Conservation (phyloP, 148 eudicot genomes). For the Arbutus unedo region DNA sequence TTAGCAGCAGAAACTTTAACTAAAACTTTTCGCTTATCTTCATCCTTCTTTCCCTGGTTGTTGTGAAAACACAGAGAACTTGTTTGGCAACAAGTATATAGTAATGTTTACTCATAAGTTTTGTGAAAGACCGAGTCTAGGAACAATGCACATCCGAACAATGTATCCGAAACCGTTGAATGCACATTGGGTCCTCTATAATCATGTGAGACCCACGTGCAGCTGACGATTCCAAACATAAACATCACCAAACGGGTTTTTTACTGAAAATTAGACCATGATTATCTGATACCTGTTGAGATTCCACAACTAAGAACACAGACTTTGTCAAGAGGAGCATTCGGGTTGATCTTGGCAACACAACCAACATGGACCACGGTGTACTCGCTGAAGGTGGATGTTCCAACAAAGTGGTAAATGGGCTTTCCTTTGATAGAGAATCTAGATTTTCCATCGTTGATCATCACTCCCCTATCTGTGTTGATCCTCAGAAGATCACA, state of each 20-base stretch:
- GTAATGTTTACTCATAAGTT: too few relatives aligned
- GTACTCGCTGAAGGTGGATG: conserved; percentile 44
- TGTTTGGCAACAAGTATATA: too few relatives aligned
- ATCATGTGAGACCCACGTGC: too few relatives aligned
- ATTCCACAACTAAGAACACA: conserved; percentile 43
- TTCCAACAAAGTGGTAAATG: conserved; percentile 33
- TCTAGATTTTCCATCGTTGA: conserved; percentile 33
- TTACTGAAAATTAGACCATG: not conserved
- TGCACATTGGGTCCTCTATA: too few relatives aligned
- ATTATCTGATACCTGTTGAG: conserved; percentile 30
- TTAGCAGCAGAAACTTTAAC: not conserved
- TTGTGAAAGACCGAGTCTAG: too few relatives aligned
- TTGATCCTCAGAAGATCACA: conserved; percentile 31
- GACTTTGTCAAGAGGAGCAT: conserved; percentile 35
- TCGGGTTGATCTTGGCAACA: conserved; percentile 28
- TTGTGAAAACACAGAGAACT: too few relatives aligned
- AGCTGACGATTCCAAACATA: too few relatives aligned
- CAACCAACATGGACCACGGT: conserved; percentile 37
- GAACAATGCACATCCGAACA: too few relatives aligned
- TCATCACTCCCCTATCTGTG: conserved; percentile 38
- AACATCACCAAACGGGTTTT: too few relatives aligned
- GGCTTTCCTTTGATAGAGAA: conserved; percentile 35
- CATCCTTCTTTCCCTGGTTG: too few relatives aligned
- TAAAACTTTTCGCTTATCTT: not conserved
- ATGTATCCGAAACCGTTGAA: too few relatives aligned